Conservation (phyloP, 2,329 filamentous ascomycete species). For the Monilinia laxa region DNA sequence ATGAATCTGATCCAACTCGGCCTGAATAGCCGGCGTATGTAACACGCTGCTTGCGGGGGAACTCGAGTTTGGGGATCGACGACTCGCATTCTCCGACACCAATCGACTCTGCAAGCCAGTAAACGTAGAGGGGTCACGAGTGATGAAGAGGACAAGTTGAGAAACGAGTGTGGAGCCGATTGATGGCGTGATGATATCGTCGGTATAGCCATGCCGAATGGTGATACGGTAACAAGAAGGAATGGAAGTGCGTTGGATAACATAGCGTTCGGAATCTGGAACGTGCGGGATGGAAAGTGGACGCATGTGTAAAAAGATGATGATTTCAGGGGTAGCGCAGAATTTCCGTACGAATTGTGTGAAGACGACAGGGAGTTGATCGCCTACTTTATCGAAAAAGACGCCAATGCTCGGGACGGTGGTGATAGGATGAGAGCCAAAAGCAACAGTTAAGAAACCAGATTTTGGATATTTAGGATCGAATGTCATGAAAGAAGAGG, state of each 20-base stretch:
- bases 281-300: conserved; percentile 60
- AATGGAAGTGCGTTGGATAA: conserved; percentile 45
- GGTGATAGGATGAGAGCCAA: conserved; percentile 45
- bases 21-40: conserved; percentile 35
- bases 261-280: conserved; percentile 49
- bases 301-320: conserved; percentile 74
- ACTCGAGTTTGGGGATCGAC: background rate
- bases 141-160: conserved; percentile 54
- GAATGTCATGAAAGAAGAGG: conserved; percentile 45
- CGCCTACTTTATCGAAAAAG: conserved; percentile 76
- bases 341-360: conserved; percentile 73
- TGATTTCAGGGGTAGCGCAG: conserved; percentile 62
- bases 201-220: conserved; percentile 70
- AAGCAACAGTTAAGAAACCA: conserved; percentile 38
- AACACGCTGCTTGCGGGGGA: conserved; percentile 22
- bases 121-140: conserved; percentile 40
- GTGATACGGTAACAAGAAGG: conserved; percentile 68
- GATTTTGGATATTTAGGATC: conserved; percentile 38
- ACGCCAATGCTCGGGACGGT: conserved; percentile 62
- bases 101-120: background rate
- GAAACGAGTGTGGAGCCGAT: conserved; percentile 59
- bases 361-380: conserved; percentile 64
- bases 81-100: background rate
- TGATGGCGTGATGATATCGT: conserved; percentile 66
- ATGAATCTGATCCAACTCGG: conserved; percentile 48